Base-by-base conservation (phyloP, 345 rosid genomes). In the Luvunga scandens region DNA sequence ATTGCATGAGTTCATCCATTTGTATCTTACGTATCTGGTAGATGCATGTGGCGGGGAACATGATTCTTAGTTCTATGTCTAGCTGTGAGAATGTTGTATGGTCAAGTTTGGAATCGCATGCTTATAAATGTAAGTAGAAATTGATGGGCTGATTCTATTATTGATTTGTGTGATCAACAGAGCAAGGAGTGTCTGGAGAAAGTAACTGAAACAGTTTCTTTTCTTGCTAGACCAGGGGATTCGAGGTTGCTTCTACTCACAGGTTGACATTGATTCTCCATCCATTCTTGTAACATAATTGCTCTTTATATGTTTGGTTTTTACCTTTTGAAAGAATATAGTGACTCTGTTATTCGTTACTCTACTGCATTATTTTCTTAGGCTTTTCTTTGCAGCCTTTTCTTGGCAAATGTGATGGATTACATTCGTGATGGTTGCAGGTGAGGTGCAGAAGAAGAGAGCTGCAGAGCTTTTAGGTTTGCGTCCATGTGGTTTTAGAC, bases 151-250 rank as follows among this genome's bases (percentile, higher is more conserved):
- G 68, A 14, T 64, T 64, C n/a, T n/a, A 12, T 19, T n/a, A 12
- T 19, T 75, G 21, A 36, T 61, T 63, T 67, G 61, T 84, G 13
- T 83, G 85, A 57, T 83, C 18, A 77, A 73, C 90, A 93, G 98
- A 95, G 99, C 83, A 80, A 77, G 80, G 97, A 95, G 81, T 95
- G 99, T 72, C 75, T 95, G 83, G 97, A 93, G 79, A 93, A 92
- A 76, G 91, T 93, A 77, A 59, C 88, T 33, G 85, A 89, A 79
- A 90, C 98, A 50, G 69, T 91, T 78, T 83, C 92, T 24, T 88
- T 86, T 87, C 98, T 95, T 9, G 84, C 90, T 1, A 84, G 31
- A 30, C 90, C 90, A 5, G 83, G 69, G 42, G 79, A 88, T 55
- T 85, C 87, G 34, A 61, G 75, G 83, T 69, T 92, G 80, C 97